These are phyloP conservation scores for Candida ortonii DNA, from an alignment of 805 yeast genomes.

Conservation along the genomic window DNA sequence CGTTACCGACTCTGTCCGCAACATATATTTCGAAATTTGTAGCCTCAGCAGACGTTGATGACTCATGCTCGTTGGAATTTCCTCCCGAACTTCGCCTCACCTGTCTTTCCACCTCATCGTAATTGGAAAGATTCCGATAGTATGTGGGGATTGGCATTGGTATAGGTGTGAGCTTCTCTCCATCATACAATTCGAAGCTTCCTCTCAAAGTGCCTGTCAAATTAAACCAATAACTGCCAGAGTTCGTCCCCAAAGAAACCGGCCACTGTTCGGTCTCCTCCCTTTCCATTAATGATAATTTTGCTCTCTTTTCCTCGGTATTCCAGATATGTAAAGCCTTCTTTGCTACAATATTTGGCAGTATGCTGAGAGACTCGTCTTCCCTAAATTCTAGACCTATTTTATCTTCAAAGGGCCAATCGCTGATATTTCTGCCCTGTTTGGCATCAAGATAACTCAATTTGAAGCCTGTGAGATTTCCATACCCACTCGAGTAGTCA, in stretches of 20 bases:
- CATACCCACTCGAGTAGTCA: constrained; percentile 53
- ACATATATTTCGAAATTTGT: too few species aligned
- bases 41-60: constrained; percentile 6
- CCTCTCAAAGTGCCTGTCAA: constrained; percentile 50
- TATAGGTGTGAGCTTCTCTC: constrained; percentile 17
- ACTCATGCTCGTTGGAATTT: constrained; percentile 15
- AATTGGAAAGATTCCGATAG: constrained; percentile 24
- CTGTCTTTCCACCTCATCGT: constrained; percentile 14
- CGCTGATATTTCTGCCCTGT: constrained; percentile 41
- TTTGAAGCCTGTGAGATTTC: constrained; percentile 70
- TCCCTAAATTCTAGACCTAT: constrained; percentile 40
- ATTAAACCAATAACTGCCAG: constrained; percentile 36
- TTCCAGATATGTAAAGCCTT: constrained; percentile 55
- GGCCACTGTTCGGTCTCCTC: constrained; percentile 10
- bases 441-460: constrained; percentile 60
- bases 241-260: not conserved
- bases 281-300: constrained; percentile 9
- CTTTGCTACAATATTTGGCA: constrained; percentile 57
- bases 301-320: constrained; percentile 28
- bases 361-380: constrained; percentile 49
- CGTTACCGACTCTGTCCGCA: constrained; percentile 22
- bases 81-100: constrained; percentile 14
- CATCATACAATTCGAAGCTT: constrained; percentile 29
- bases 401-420: constrained; percentile 53
- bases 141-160: constrained; percentile 33